Percentiles rank a stretch among this genome's conserved stretches.
Evolutionary conservation across 1,284 basidiomycete genomes (phyloP).

Genomic region (Malassezia sympodialis): DNA sequence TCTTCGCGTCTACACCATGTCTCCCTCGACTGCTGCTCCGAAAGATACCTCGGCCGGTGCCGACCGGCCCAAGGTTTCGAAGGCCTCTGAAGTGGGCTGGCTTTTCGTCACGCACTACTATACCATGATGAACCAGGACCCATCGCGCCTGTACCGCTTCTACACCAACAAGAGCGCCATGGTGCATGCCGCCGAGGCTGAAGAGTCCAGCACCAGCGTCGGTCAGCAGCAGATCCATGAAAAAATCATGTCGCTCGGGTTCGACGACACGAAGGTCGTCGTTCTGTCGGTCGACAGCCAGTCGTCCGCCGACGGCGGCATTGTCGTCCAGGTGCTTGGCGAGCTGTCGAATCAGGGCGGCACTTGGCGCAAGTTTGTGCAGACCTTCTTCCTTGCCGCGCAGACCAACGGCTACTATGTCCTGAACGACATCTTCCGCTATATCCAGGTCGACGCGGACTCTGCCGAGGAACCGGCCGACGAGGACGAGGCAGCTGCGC

Average conservation of each 20-base stretch:
- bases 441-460: slow-evolving; percentile 65
- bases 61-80: background rate
- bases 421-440: slow-evolving; percentile 99
- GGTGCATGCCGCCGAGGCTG: slow-evolving; percentile 68
- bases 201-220: slow-evolving; percentile 68
- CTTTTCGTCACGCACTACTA: slow-evolving; percentile 50
- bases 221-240: slow-evolving; percentile 97
- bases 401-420: slow-evolving; percentile 99
- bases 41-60: slow-evolving; percentile 2
- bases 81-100: slow-evolving; percentile 48
- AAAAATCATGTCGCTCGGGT: slow-evolving; percentile 84
- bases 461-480: slow-evolving; percentile 14
- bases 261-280: slow-evolving; percentile 94
- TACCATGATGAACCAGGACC: slow-evolving; percentile 95
- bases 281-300: slow-evolving; percentile 56
- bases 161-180: slow-evolving; percentile 90
- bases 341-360: slow-evolving; percentile 78
- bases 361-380: slow-evolving; percentile 94
- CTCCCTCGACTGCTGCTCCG: slow-evolving; percentile 4
- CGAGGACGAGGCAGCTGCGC: slow-evolving; percentile 24
- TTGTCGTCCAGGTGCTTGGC: slow-evolving; percentile 97
- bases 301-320: slow-evolving; percentile 83
- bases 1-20: slow-evolving; percentile 9
- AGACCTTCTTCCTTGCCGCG: slow-evolving; percentile 98
- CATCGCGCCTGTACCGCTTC: slow-evolving; percentile 91